A percentile compares a stretch with the other conserved stretches of the same genome.
phyloP scores from a whole-genome alignment of 208 protist genomes.

The Tritrichomonas foetus region DNA sequence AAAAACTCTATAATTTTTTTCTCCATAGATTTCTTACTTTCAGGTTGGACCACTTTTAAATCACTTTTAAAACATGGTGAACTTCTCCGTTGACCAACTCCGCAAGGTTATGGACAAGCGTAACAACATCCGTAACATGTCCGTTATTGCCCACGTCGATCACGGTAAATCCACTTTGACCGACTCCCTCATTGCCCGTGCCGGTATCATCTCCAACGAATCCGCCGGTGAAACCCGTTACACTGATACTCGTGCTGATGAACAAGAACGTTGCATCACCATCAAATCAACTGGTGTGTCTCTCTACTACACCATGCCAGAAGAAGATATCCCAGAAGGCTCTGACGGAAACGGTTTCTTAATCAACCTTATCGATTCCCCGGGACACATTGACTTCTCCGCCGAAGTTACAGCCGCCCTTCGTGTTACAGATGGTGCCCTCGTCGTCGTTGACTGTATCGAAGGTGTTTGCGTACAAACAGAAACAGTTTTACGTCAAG shows the following conservation, averaged over 20 bases:
- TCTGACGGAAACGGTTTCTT: slow-evolving; percentile 65
- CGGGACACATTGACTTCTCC: slow-evolving; percentile 97
- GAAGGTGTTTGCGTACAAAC: slow-evolving; percentile 98
- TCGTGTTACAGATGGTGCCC: slow-evolving; percentile 96
- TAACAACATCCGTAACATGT: slow-evolving; percentile 85
- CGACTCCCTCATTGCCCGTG: slow-evolving; percentile 78
- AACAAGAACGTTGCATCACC: slow-evolving; percentile 97
- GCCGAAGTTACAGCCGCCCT: slow-evolving; percentile 97
- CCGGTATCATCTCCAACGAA: slow-evolving; percentile 70
- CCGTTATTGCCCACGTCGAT: slow-evolving; percentile 70
- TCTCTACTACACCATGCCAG: slow-evolving; percentile 84
- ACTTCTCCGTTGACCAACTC: slow-evolving; percentile 76
- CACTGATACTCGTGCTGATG: slow-evolving; percentile 81
- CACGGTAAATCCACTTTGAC: slow-evolving; percentile 88
- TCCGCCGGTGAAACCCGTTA: slow-evolving; percentile 77
- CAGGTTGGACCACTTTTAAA: no score
- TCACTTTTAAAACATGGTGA: no score
- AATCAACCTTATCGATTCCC: slow-evolving; percentile 96
- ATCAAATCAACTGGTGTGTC: slow-evolving; percentile 99
- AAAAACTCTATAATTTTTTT: no score
- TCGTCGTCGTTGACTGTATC: slow-evolving; percentile 97
- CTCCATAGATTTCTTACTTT: no score
- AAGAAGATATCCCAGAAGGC: slow-evolving; percentile 51
- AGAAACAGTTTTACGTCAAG: slow-evolving; percentile 94
- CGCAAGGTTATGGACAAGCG: slow-evolving; percentile 73